These are phyloP conservation scores for Hydrangea macrophylla DNA, from an alignment of 148 eudicot species.

Conservation along the genomic window DNA sequence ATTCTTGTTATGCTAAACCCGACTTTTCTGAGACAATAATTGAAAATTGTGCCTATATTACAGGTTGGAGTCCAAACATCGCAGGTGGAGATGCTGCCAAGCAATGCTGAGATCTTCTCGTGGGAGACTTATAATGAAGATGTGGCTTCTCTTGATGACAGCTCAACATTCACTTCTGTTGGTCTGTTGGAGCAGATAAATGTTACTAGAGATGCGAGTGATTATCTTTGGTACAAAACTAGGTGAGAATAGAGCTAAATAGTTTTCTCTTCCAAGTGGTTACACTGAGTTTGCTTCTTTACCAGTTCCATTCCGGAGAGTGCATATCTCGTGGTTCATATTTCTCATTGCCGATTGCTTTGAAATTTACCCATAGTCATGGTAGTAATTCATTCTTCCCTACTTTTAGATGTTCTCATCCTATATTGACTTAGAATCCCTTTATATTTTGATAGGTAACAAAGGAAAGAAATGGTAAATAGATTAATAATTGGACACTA, in stretches of 20 bases:
- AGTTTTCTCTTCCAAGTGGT: neutral
- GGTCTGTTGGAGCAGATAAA: conserved; percentile 94
- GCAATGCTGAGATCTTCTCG: conserved; percentile 37
- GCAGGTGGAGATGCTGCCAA: conserved; percentile 70
- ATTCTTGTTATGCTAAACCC: neutral
- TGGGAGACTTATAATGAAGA: conserved; percentile 93
- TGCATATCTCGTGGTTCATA: neutral
- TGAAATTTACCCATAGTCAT: neutral
- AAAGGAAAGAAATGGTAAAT: too few relatives aligned
- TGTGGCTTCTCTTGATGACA: conserved; percentile 46
- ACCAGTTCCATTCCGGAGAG: too few relatives aligned
- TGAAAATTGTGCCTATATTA: neutral
- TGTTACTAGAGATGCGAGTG: conserved; percentile 81
- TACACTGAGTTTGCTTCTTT: neutral
- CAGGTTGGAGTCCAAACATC: conserved; percentile 93
- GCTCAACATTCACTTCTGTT: conserved; percentile 45
- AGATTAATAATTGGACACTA: too few relatives aligned
- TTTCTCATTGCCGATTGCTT: neutral
- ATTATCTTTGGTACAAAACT: conserved; percentile 93
- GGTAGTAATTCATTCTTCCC: neutral
- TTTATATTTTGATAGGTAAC: too few relatives aligned
- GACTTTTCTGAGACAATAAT: neutral
- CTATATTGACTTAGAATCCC: neutral
- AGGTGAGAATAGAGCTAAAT: conserved; percentile 42
- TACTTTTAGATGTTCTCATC: neutral